Evolutionary conservation across 306 rosid genomes (phyloP).

Genomic region (Argentina anserina): DNA sequence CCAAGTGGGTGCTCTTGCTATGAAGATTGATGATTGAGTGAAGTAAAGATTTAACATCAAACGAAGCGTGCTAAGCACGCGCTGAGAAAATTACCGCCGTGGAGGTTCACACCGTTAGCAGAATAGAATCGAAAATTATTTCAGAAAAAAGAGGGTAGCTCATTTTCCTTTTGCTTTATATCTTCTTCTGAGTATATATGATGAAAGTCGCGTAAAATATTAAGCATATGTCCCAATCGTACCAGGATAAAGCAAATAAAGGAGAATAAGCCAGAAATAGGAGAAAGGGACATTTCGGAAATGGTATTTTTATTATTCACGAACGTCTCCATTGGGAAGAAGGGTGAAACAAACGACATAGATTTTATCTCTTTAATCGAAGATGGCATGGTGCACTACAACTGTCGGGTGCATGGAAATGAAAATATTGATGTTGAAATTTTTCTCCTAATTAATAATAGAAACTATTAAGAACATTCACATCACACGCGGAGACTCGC

Average conservation of each 20-base stretch:
- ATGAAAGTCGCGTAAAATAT: not conserved
- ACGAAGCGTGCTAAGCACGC: no score
- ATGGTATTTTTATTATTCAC: conserved; percentile 10
- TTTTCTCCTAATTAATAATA: not conserved
- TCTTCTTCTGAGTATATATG: not conserved
- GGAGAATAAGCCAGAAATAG: not conserved
- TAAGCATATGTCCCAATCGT: not conserved
- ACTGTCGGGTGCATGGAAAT: conserved; percentile 7
- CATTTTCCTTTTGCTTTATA: not conserved
- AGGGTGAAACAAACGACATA: conserved; percentile 33
- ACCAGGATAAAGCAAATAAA: not conserved
- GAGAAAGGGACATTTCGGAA: conserved; percentile 14
- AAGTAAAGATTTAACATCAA: no score
- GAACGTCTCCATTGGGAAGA: conserved; percentile 31
- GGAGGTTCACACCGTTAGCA: no score
- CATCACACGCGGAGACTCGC: conserved; percentile 28
- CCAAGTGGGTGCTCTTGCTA: no score
- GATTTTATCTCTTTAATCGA: not conserved
- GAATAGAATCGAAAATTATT: no score
- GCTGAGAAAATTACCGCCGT: no score
- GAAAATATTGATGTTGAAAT: not conserved
- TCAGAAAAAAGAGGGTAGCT: not conserved
- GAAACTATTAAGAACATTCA: not conserved
- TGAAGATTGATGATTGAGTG: no score
- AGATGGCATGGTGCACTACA: conserved; percentile 21